Evolutionary conservation across 352 stramenopile genomes (phyloP), one percentile per base, ranked within the genome.

Genomic region (Globisporangium rhizosaccharum): DNA sequence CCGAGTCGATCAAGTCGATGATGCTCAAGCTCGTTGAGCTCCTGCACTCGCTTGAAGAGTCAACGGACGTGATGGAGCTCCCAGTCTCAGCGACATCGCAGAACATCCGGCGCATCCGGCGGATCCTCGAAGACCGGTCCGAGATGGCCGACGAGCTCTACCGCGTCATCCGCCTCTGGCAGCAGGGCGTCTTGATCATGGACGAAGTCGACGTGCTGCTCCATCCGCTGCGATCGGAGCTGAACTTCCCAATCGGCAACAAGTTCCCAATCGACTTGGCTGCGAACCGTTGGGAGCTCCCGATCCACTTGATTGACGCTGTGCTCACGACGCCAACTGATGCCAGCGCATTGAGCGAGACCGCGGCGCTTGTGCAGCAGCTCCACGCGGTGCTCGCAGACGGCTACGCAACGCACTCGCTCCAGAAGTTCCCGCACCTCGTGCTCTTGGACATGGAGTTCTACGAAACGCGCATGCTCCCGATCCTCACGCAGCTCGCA

Each of bases 1-100:
- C 98, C 3, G 98, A 98, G 42, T 97, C 94, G 60, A 94, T 99
- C 47, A 99, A 99, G 73, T 98, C 96, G 36, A 98, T 99, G 71
- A 97, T 98, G 87, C 70, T 99, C 2, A 99, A 99, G 63, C 96
- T 99, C 53, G 82, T 99, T 9, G 94, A 98, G 65, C 61, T 98
- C 18, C 57, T 97, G 12, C 89, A 98, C 53, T 95, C 85, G 8
- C 69, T 98, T 2, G 87, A 96, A 51, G 81, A 94, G 62, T 91
- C 85, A 28, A 73, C 72, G 0, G 79, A 90, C 39, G 76, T 92
- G 12, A 83, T 90, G 50, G 61, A 90, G 30, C 55, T 92, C 9
- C 76, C 77, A 0, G 52, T 87, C 10, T 53, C 70, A 20, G 78
- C 80, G 30, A 70, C 77, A 6, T 92, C 85, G 12, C 79, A 90